Conservation (phyloP, 768 basidiomycete species). For the Mycena venus region DNA sequence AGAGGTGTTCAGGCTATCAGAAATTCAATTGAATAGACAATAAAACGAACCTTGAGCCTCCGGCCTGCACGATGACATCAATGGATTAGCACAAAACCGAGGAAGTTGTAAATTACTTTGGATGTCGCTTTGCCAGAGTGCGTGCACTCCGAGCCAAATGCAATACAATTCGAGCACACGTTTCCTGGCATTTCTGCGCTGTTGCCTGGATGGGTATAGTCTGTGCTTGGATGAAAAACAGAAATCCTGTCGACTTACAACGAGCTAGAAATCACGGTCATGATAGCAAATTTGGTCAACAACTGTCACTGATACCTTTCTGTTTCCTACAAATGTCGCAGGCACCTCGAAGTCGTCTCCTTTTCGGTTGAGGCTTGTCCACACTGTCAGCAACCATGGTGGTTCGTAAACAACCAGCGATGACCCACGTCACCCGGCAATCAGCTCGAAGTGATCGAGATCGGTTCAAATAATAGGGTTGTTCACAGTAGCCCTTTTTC, state of each 20-base stretch:
- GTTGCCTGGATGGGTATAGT: slow-evolving; percentile 45
- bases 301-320: slow-evolving; percentile 60
- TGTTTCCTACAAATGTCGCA: slow-evolving; percentile 76
- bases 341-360: slow-evolving; percentile 65
- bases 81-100: neutral
- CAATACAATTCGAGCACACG: slow-evolving; percentile 56
- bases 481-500: too few species aligned
- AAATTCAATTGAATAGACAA: neutral
- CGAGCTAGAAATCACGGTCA: slow-evolving; percentile 50
- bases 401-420: too few species aligned
- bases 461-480: too few species aligned
- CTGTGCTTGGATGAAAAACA: neutral
- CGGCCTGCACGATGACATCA: neutral
- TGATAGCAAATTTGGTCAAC: neutral
- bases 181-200: slow-evolving; percentile 58
- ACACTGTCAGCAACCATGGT: neutral
- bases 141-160: slow-evolving; percentile 53
- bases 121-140: slow-evolving; percentile 48
- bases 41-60: slow-evolving; percentile 11
- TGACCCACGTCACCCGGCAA: too few species aligned
- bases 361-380: slow-evolving; percentile 52
- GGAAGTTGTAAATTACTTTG: slow-evolving; percentile 32
- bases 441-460: too few species aligned
- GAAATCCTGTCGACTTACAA: slow-evolving; percentile 50
- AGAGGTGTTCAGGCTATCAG: neutral